Base-by-base conservation (phyloP, 2,329 filamentous ascomycete genomes). In the Penicillium sp. region DNA sequence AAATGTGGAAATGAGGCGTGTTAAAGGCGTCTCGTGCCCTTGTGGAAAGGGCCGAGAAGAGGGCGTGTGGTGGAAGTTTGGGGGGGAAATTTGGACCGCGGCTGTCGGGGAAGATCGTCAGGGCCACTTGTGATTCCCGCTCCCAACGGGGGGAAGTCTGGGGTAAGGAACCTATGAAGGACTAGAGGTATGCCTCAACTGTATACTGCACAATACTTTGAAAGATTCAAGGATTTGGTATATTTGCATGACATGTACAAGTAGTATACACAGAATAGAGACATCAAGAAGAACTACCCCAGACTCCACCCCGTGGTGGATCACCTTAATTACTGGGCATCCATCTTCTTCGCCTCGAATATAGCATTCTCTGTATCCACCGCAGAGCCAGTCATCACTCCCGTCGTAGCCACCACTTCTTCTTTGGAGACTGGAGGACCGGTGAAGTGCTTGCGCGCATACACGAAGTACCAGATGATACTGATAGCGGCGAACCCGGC, bases 401-500 rank as follows among this genome's bases (percentile, higher is more conserved):
- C 72, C 8, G 70, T 64, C 25, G 63, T 68, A 19, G 68, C 70
- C 30, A 62, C 60, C 8, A 65, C 68, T 43, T 77, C 72, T 3
- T 72, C 70, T 26, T 67, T 56, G 10, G 65, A 66, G 38, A 78
- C 67, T 3, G 77, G 77, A 26, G 87, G 87, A 0, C 87, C 87
- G 3, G 80, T 87, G 67, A 89, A 90, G 64, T 85, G 82, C 75
- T 86, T 87, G 54, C 87, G 78, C 7, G 86, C 87, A 69, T 86
- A 84, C 1, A 79, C 80, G 65, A 88, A 81, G 73, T 90, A 89
- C 87, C 87, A 90, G 3, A 79, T 64, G 11, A 87, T 73, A 54
- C 85, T 87, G 61, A 89, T 84, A 14, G 75, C 65, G 0, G 82
- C 87, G 60, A 89, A 89, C 0, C 83, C 86, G 3, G 84, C 82